Evolutionary conservation across 495 filamentous ascomycete species (phyloP).

Genomic region (Penicillium taxi): DNA sequence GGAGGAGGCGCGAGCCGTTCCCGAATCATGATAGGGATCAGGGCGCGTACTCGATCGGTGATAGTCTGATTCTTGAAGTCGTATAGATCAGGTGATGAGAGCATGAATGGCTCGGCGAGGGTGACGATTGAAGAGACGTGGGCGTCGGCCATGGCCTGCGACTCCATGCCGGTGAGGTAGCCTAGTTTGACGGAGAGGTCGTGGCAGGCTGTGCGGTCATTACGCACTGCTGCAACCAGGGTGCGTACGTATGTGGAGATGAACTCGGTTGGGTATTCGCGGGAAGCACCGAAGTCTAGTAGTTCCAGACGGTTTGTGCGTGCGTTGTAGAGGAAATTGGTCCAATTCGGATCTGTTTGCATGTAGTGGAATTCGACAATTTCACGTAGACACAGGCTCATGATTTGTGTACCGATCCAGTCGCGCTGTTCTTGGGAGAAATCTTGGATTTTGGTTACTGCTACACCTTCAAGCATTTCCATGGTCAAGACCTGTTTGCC

Average conservation of each 20-base stretch:
- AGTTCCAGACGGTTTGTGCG: conserved; percentile 69
- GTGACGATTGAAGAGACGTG: conserved; percentile 76
- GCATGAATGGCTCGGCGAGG: conserved; percentile 83
- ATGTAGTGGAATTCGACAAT: conserved; percentile 92
- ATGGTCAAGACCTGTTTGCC: conserved; percentile 87
- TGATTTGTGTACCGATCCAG: conserved; percentile 84
- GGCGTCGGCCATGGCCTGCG: conserved; percentile 72
- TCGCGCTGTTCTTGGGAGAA: conserved; percentile 77
- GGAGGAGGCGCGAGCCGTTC: conserved; percentile 86
- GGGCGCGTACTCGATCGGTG: conserved; percentile 74
- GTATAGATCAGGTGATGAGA: conserved; percentile 70
- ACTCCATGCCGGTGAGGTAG: conserved; percentile 87
- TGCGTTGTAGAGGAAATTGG: conserved; percentile 93
- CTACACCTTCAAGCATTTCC: conserved; percentile 78
- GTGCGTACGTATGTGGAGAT: conserved; percentile 69
- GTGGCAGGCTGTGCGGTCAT: conserved; percentile 54
- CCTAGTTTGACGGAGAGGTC: conserved; percentile 73
- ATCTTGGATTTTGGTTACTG: conserved; percentile 72
- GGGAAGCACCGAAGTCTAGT: conserved; percentile 88
- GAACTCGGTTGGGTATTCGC: conserved; percentile 76
- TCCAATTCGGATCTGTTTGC: conserved; percentile 99
- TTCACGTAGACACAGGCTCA: conserved; percentile 88
- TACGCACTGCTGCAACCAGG: conserved; percentile 65
- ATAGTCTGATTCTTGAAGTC: conserved; percentile 93
- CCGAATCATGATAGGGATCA: conserved; percentile 87